Conservation (phyloP, 371 early-diverging fungal species). For the Circinella umbellata region DNA sequence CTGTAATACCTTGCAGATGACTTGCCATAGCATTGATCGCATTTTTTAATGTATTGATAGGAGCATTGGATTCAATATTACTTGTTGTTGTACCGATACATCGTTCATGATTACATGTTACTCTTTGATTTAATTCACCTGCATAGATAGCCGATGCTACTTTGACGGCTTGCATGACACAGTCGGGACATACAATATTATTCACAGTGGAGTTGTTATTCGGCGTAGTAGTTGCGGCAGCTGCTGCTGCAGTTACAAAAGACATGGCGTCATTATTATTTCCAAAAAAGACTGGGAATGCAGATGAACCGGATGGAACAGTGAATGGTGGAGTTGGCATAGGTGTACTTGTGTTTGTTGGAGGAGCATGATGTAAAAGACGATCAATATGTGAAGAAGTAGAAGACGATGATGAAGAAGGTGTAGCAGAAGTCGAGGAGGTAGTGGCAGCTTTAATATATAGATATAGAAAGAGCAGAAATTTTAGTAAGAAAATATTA, state of each 20-base stretch:
- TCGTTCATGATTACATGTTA: slow-evolving; percentile 46
- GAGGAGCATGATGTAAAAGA: background rate
- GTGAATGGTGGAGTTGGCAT: slow-evolving; percentile 29
- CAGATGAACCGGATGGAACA: slow-evolving; percentile 17
- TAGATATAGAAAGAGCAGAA: background rate
- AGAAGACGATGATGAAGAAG: background rate
- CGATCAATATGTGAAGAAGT: background rate
- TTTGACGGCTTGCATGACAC: slow-evolving; percentile 48
- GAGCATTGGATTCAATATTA: slow-evolving; percentile 25
- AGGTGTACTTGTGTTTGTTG: slow-evolving; percentile 8
- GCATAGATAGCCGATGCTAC: slow-evolving; percentile 55
- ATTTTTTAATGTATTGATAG: slow-evolving; percentile 48
- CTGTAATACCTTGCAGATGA: slow-evolving; percentile 57
- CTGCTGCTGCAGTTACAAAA: slow-evolving; percentile 9
- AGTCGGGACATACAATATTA: slow-evolving; percentile 37
- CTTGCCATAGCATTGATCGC: slow-evolving; percentile 72
- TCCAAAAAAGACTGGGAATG: slow-evolving; percentile 20
- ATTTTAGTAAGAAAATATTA: background rate
- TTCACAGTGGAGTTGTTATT: slow-evolving; percentile 1
- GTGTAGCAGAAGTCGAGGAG: background rate
- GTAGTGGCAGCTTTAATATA: background rate
- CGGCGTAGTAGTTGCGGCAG: slow-evolving; percentile 9
- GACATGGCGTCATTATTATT: slow-evolving; percentile 7
- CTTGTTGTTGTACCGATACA: slow-evolving; percentile 7
- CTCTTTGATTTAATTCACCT: slow-evolving; percentile 53